phyloP scores from a whole-genome alignment of 176 grass and related monocot genomes.

The Triticum turgidum region DNA sequence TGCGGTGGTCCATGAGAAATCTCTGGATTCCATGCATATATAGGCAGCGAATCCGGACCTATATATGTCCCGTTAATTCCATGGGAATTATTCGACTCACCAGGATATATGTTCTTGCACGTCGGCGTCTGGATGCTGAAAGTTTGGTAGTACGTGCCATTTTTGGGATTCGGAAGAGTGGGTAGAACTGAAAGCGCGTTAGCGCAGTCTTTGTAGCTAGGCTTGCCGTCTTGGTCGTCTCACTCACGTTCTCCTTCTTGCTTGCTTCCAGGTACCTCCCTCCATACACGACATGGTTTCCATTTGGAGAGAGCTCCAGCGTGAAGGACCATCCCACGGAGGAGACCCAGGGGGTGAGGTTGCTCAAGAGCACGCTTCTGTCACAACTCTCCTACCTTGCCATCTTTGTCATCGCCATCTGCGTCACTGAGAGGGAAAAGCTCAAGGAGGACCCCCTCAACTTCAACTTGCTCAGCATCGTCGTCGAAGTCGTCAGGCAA shows the following conservation, averaged over 20 bases:
- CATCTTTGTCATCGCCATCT: constrained; percentile 58
- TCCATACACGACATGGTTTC: constrained; percentile 60
- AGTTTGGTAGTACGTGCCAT: neutral
- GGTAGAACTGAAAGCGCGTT: too few species aligned
- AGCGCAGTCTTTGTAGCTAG: too few species aligned
- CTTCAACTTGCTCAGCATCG: constrained; percentile 63
- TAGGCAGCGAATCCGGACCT: neutral
- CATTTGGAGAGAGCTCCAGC: constrained; percentile 37
- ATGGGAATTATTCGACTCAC: neutral
- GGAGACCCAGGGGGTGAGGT: constrained; percentile 24
- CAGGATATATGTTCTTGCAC: neutral
- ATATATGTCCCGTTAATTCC: neutral
- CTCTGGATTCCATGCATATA: neutral
- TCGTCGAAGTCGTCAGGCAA: constrained; percentile 65
- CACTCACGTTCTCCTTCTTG: neutral
- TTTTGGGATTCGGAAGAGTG: too few species aligned
- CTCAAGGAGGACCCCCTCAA: constrained; percentile 61
- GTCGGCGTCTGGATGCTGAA: neutral
- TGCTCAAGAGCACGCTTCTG: constrained; percentile 40
- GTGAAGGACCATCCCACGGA: neutral
- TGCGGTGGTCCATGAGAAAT: neutral
- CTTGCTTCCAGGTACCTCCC: constrained; percentile 63
- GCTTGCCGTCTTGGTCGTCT: too few species aligned
- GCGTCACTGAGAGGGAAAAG: constrained; percentile 59
- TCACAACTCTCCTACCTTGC: constrained; percentile 55